phyloP scores from a whole-genome alignment of 495 filamentous ascomycete species.

The Aspergillus sclerotiicarbonarius region DNA sequence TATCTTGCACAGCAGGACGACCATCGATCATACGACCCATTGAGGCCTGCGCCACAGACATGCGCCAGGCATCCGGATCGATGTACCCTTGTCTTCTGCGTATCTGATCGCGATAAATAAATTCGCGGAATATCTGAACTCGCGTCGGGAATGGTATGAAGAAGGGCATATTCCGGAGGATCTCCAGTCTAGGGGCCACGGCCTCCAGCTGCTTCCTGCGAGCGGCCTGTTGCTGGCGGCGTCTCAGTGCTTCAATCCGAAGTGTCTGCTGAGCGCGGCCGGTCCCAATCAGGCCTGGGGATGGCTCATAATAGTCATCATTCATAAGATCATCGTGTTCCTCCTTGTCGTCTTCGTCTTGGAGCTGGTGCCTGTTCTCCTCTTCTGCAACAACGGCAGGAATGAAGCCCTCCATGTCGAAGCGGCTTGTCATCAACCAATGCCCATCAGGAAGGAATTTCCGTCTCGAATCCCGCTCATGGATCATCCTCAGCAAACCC shows the following conservation, averaged over 20 bases:
- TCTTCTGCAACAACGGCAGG: slow-evolving; percentile 84
- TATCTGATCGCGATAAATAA: slow-evolving; percentile 78
- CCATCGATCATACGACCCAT: slow-evolving; percentile 39
- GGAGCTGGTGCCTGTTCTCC: slow-evolving; percentile 68
- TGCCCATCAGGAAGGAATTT: slow-evolving; percentile 77
- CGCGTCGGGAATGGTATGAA: slow-evolving; percentile 90
- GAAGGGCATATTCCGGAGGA: slow-evolving; percentile 95
- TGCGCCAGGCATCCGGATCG: slow-evolving; percentile 79
- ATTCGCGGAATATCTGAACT: slow-evolving; percentile 92
- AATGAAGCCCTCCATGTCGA: slow-evolving; percentile 92
- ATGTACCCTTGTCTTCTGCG: slow-evolving; percentile 70
- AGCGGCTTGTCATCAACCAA: slow-evolving; percentile 91
- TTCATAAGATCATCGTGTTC: slow-evolving; percentile 35
- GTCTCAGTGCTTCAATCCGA: slow-evolving; percentile 51
- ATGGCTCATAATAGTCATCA: slow-evolving; percentile 29
- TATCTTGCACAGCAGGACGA: slow-evolving; percentile 37
- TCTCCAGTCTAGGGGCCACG: slow-evolving; percentile 81
- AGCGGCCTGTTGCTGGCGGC: slow-evolving; percentile 61
- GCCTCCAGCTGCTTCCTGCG: slow-evolving; percentile 67
- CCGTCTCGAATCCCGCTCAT: slow-evolving; percentile 89
- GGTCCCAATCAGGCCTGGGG: slow-evolving; percentile 48
- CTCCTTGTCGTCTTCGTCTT: slow-evolving; percentile 55
- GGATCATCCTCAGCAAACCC: slow-evolving; percentile 80
- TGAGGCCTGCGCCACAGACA: slow-evolving; percentile 49
- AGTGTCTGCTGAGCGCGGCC: slow-evolving; percentile 51